Conservation (phyloP, 192 early-diverging fungal genomes). For the Backusella parvicylindrica region DNA sequence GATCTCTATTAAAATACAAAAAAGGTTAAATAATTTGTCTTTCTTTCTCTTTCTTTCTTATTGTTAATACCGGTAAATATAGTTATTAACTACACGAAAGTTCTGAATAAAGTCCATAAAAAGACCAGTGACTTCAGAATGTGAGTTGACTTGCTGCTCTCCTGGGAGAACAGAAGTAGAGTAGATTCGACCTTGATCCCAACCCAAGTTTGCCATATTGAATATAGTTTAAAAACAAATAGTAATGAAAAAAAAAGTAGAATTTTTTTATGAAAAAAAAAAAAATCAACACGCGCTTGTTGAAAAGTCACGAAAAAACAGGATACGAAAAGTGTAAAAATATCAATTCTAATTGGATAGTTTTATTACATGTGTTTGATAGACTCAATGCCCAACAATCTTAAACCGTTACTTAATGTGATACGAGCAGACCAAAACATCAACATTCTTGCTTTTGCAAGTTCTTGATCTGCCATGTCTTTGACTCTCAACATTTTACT, state of each 20-base stretch:
- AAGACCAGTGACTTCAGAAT: slow-evolving; percentile 57
- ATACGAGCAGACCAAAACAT: slow-evolving; percentile 72
- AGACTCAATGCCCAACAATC: slow-evolving; percentile 71
- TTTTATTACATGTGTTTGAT: slow-evolving; percentile 81
- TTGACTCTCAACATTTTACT: slow-evolving; percentile 66
- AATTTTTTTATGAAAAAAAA: no score
- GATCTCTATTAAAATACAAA: slow-evolving; percentile 70
- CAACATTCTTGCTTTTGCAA: slow-evolving; percentile 77
- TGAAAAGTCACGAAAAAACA: slow-evolving; percentile 4
- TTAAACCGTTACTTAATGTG: slow-evolving; percentile 77
- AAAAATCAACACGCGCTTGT: neutral
- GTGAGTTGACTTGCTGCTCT: slow-evolving; percentile 54
- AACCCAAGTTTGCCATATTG: slow-evolving; percentile 61
- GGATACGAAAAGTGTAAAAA: neutral
- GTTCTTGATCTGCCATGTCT: slow-evolving; percentile 44
- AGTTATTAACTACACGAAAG: slow-evolving; percentile 81
- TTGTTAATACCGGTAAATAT: slow-evolving; percentile 68
- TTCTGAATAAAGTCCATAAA: slow-evolving; percentile 84
- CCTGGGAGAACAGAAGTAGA: slow-evolving; percentile 63
- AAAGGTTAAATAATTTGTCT: neutral
- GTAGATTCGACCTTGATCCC: slow-evolving; percentile 80
- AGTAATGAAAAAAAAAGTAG: no score
- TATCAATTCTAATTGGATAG: neutral
- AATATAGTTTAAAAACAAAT: neutral
- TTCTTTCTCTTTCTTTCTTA: neutral